These are phyloP conservation scores for Fusarium begoniae DNA, from an alignment of 2,329 filamentous ascomycete species.

Conservation along the genomic window DNA sequence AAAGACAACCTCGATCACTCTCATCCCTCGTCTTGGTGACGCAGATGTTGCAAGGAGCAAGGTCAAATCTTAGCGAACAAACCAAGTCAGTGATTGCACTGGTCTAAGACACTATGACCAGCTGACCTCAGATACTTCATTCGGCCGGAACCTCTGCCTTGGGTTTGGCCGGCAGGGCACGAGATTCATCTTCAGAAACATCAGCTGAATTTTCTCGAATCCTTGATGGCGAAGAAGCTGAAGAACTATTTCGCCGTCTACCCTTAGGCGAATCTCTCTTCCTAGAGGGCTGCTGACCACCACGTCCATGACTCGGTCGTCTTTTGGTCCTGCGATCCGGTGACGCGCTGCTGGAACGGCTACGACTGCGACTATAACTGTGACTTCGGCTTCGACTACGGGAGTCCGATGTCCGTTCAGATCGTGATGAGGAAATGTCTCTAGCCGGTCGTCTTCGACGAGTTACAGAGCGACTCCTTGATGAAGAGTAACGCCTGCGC, in stretches of 20 bases:
- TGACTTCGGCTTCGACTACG: constrained; percentile 41
- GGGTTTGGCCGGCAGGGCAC: constrained; percentile 31
- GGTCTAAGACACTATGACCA: neutral
- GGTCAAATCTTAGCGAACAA: neutral
- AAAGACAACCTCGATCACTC: constrained; percentile 10
- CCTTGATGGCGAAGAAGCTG: constrained; percentile 60
- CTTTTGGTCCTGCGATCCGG: constrained; percentile 29
- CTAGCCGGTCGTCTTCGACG: constrained; percentile 50
- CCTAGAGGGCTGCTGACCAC: constrained; percentile 12
- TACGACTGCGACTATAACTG: constrained; percentile 27
- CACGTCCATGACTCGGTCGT: constrained; percentile 14
- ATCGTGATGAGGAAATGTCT: constrained; percentile 53
- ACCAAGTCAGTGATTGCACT: constrained; percentile 9
- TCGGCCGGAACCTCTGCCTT: constrained; percentile 18
- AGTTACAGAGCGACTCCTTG: constrained; percentile 57
- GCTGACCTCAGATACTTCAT: constrained; percentile 41
- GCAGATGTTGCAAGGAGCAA: constrained; percentile 1
- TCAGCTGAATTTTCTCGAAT: constrained; percentile 65
- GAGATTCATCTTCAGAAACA: constrained; percentile 53
- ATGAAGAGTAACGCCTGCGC: constrained; percentile 60
- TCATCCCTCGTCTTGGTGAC: constrained; percentile 22
- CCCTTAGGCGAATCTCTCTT: constrained; percentile 28
- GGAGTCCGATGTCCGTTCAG: constrained; percentile 49
- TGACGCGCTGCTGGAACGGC: constrained; percentile 27
- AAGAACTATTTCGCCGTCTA: constrained; percentile 61